Conservation (phyloP, 1,284 basidiomycete species). For the Marasmius tenuissimus region DNA sequence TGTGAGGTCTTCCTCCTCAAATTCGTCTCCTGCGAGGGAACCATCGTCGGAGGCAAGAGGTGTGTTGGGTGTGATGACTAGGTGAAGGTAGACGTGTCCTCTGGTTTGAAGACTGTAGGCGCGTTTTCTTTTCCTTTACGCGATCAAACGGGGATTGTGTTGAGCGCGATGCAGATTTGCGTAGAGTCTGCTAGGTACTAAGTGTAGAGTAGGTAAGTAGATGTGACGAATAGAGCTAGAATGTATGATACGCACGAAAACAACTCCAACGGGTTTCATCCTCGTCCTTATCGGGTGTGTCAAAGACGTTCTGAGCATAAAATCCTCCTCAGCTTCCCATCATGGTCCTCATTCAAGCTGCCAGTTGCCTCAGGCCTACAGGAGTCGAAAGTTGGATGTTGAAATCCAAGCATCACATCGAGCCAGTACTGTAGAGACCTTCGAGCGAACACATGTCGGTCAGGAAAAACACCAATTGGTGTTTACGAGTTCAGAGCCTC, state of each 20-base stretch:
- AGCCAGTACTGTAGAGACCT: too few relatives aligned
- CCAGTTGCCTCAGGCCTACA: too few relatives aligned
- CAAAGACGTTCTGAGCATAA: conserved; percentile 55
- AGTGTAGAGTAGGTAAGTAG: conserved; percentile 46
- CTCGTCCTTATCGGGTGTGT: conserved; percentile 37
- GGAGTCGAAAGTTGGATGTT: too few relatives aligned
- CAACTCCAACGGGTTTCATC: conserved; percentile 39
- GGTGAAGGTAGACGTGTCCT: conserved; percentile 38
- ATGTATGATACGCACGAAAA: conserved; percentile 52
- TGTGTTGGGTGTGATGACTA: conserved; percentile 22
- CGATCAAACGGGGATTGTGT: conserved; percentile 43
- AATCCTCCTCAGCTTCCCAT: conserved; percentile 69
- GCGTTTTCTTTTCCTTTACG: conserved; percentile 58
- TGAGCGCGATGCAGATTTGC: conserved; percentile 61
- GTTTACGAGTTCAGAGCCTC: too few relatives aligned
- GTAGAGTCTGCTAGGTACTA: conserved; percentile 19
- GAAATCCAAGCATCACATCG: too few relatives aligned
- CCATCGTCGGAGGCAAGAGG: background rate
- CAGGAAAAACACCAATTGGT: too few relatives aligned
- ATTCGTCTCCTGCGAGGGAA: background rate
- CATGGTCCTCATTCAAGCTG: conserved; percentile 41
- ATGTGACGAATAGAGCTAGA: background rate
- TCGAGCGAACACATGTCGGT: too few relatives aligned
- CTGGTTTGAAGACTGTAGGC: conserved; percentile 55
- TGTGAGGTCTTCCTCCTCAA: conserved; percentile 4